A percentile compares a stretch with the other conserved stretches of the same genome.
phyloP scores from a whole-genome alignment of 1,284 basidiomycete genomes.

The Cryptococcus sp. region DNA sequence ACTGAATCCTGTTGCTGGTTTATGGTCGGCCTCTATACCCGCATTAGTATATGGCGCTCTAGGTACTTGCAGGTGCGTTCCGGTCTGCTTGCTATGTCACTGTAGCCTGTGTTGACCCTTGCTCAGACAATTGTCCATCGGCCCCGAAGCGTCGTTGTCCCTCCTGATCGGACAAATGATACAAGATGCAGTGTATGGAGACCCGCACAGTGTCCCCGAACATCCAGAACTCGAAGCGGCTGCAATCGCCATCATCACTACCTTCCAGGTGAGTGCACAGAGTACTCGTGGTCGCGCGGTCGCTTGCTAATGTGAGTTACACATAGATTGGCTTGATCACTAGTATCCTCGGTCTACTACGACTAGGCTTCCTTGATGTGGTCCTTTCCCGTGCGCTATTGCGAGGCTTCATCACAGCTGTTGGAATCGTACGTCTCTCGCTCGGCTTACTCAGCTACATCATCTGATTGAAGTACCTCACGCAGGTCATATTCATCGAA shows the following conservation, averaged over 20 bases:
- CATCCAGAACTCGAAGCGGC: slow-evolving; percentile 59
- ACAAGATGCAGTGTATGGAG: slow-evolving; percentile 65
- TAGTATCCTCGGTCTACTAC: slow-evolving; percentile 79
- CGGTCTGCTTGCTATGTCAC: not conserved
- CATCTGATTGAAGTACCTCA: not conserved
- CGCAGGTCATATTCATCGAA: slow-evolving; percentile 61
- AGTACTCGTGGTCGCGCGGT: too few species aligned
- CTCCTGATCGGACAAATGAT: slow-evolving; percentile 87
- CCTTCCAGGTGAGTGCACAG: slow-evolving; percentile 66
- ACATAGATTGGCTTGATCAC: slow-evolving; percentile 79
- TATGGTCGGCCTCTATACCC: slow-evolving; percentile 81
- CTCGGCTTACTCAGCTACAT: slow-evolving; percentile 27
- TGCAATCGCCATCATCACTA: slow-evolving; percentile 67
- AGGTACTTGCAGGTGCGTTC: slow-evolving; percentile 65
- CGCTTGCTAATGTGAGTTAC: not conserved
- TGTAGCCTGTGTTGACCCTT: not conserved
- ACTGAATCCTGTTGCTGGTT: slow-evolving; percentile 75
- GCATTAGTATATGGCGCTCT: slow-evolving; percentile 80
- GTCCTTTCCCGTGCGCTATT: slow-evolving; percentile 82
- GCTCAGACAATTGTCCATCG: slow-evolving; percentile 60
- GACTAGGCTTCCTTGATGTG: slow-evolving; percentile 91
- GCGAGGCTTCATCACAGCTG: slow-evolving; percentile 69
- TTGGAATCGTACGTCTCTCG: slow-evolving; percentile 42
- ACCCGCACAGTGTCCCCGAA: slow-evolving; percentile 61
- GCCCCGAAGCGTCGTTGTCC: slow-evolving; percentile 85